Base-by-base conservation (phyloP, 208 protist species). In the Porcisia deanei region DNA sequence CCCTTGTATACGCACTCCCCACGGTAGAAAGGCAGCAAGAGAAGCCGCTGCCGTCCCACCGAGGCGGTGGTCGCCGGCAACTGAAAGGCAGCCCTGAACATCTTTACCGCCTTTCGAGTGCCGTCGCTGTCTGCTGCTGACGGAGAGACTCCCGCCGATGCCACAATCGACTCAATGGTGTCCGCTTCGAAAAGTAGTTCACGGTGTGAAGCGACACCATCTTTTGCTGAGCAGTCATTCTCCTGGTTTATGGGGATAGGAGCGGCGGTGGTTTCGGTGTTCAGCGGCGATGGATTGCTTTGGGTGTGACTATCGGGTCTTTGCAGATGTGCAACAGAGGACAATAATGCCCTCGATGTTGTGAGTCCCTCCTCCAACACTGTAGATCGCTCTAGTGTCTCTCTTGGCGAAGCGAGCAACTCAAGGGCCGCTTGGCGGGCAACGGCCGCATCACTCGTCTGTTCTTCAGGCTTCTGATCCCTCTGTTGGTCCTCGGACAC, bases 371-470 rank as follows among this genome's bases (percentile, higher is more conserved):
- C 39, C 22, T 34, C 41, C 7, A 20, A 52, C 39, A 20, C 41
- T 8, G 41, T 34, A 37, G 22, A 20, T 4, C 22, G 22, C 47
- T 71, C 30, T 12, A 10, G 14, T 41, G 41, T 49, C 16, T 10
- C 18, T 43, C 25, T 9, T 6, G 47, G 25, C 12, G 66, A 16
- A 57, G n/a, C 20, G 5, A 14, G 25, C 12, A 39, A 7, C 49
- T 54, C 66, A 43, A 3, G 14, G 41, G 14, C 69, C 65, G 45
- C 85, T 83, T n/a, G 91, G 73, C 1, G 66, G 59, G 10, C 92
- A 37, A 68, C 92, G 64, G 7, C 89, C 88, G 1, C 69, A 80
- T 1, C 3, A 0, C 25, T 90, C 71, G 79, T 93, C 12, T 37
- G 30, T 25, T 45, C 52, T 3, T 8, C 69, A 89, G 80, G 3